A percentile compares a stretch with the other conserved stretches of the same genome.
These are phyloP conservation scores for Leersia perrieri DNA, from an alignment of 176 grass and related monocot genomes.

Conservation along the genomic window DNA sequence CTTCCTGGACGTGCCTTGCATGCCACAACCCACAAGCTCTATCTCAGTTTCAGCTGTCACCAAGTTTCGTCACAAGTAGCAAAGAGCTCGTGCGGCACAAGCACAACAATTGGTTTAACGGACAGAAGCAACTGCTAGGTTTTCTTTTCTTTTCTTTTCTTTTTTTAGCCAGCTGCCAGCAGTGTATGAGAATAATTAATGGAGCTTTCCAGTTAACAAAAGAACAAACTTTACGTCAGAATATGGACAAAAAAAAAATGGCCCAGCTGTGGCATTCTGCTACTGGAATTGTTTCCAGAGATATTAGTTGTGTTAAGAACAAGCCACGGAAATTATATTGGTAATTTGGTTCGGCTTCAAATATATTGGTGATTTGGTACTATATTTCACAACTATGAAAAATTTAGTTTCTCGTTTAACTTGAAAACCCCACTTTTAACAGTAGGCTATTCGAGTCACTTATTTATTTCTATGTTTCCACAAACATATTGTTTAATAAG, in stretches of 20 bases:
- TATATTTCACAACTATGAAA: too few relatives aligned
- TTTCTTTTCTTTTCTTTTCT: too few relatives aligned
- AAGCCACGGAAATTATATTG: too few relatives aligned
- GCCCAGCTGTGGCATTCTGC: neutral
- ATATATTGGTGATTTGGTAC: too few relatives aligned
- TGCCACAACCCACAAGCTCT: neutral
- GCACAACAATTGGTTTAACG: neutral
- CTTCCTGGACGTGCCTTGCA: constrained; percentile 10
- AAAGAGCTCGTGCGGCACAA: neutral
- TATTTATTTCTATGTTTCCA: too few relatives aligned
- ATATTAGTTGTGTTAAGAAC: too few relatives aligned
- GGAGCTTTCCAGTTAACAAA: neutral
- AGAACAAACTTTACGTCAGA: neutral
- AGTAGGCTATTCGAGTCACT: too few relatives aligned
- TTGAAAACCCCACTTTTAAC: too few relatives aligned
- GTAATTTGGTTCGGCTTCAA: too few relatives aligned
- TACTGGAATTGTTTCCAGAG: neutral
- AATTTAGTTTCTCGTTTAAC: too few relatives aligned
- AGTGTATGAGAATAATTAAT: neutral
- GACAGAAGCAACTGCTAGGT: neutral
- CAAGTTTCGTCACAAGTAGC: neutral
- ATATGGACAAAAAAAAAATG: neutral
- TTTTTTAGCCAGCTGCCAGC: neutral
- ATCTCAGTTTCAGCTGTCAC: neutral
- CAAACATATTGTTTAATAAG: too few relatives aligned